Conservation (phyloP, 164 flowering plant genomes). For the Pachysandra terminalis region DNA sequence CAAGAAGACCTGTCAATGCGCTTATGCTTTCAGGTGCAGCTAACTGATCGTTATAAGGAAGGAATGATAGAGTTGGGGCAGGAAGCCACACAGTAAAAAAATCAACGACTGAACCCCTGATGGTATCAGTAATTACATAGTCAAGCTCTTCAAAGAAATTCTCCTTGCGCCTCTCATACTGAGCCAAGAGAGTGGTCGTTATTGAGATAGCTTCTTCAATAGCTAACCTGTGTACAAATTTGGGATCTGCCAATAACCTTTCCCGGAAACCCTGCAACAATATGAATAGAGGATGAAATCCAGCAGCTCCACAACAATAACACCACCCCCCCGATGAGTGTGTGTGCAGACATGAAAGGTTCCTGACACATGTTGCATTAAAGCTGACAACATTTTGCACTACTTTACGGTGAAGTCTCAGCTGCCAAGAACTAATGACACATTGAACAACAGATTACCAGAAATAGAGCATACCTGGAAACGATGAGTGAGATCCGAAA, state of each 20-base stretch:
- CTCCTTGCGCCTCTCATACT: constrained; percentile 85
- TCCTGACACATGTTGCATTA: not conserved
- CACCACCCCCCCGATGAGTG: no score
- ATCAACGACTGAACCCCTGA: constrained; percentile 82
- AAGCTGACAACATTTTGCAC: not conserved
- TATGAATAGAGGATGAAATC: constrained; percentile 14
- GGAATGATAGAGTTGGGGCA: constrained; percentile 90
- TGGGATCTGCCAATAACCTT: constrained; percentile 95
- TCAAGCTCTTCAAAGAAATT: constrained; percentile 89
- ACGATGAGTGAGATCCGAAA: constrained; percentile 74
- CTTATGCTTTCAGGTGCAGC: constrained; percentile 47
- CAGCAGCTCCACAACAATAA: no score
- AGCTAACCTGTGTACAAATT: constrained; percentile 82
- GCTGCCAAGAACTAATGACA: not conserved
- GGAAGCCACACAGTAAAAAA: constrained; percentile 99
- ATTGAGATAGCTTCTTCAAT: constrained; percentile 95
- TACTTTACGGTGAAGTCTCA: no score
- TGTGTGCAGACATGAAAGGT: no score
- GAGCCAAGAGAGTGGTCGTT: constrained; percentile 86
- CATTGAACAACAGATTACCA: not conserved
- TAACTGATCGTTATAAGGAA: constrained; percentile 56
- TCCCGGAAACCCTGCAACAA: constrained; percentile 90
- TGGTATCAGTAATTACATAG: constrained; percentile 87
- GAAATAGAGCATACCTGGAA: constrained; percentile 62
- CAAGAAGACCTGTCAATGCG: constrained; percentile 66